These are phyloP conservation scores for Amanita pallidorosea DNA, from an alignment of 768 basidiomycete genomes.

Conservation along the genomic window DNA sequence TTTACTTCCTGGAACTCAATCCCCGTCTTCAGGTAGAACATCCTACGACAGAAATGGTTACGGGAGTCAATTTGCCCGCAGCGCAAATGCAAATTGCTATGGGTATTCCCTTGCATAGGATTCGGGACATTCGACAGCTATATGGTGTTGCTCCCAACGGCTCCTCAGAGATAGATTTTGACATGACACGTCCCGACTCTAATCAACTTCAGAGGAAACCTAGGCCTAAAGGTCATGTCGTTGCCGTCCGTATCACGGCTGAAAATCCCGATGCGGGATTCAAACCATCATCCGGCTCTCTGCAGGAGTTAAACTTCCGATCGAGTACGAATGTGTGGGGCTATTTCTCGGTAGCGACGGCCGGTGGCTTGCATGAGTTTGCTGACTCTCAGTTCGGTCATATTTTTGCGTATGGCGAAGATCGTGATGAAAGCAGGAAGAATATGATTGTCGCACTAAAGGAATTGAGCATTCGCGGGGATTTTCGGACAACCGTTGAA, in stretches of 20 bases:
- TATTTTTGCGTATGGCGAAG: slow-evolving; percentile 97
- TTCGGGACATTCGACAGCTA: slow-evolving; percentile 89
- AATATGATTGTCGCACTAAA: slow-evolving; percentile 99
- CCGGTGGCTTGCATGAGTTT: slow-evolving; percentile 97
- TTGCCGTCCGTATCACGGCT: slow-evolving; percentile 97
- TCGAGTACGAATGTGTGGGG: slow-evolving; percentile 99
- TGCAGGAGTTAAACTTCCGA: slow-evolving; percentile 99
- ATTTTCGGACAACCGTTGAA: slow-evolving; percentile 97
- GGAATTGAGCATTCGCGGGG: slow-evolving; percentile 96
- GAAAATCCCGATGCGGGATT: slow-evolving; percentile 99
- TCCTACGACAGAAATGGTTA: slow-evolving; percentile 99
- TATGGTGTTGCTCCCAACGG: slow-evolving; percentile 91
- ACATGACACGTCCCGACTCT: slow-evolving; percentile 83
- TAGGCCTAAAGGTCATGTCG: slow-evolving; percentile 94
- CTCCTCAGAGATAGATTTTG: slow-evolving; percentile 91
- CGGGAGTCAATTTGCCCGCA: slow-evolving; percentile 94
- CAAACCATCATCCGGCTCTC: slow-evolving; percentile 94
- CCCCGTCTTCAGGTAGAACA: slow-evolving; percentile 99
- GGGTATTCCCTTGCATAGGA: slow-evolving; percentile 94
- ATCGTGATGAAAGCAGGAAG: slow-evolving; percentile 89
- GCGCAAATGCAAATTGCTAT: slow-evolving; percentile 96
- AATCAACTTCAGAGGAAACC: slow-evolving; percentile 89
- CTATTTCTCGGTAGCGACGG: slow-evolving; percentile 94
- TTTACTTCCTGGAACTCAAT: slow-evolving; percentile 97
- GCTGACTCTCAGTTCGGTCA: slow-evolving; percentile 99